Evolutionary conservation across 257 asterid species (phyloP), one percentile per base, ranked within the genome.

Genomic region (Gentiana macrophylla): DNA sequence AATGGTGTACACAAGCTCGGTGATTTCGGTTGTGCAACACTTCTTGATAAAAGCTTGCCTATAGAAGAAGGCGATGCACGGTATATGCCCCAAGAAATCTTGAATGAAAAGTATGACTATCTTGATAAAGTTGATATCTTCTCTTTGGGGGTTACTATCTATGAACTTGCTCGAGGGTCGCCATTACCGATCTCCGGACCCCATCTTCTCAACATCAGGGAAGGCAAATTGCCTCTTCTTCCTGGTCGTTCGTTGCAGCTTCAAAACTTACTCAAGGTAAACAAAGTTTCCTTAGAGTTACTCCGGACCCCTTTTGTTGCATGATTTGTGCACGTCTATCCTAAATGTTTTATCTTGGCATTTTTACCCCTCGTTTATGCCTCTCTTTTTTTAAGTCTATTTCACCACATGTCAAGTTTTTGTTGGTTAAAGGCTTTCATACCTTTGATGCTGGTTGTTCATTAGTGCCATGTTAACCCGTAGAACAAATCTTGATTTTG

Each of bases 1-100:
- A 66, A 72, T 62, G 95, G 95, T 43, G 74, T 83, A 32, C 84
- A 84, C 60, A 87, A 91, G 78, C 96, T 91, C 15, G 98, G 96
- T 5, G 98, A 91, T 74, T 87, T 91, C 64, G 98, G 98, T 46
- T 91, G 96, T 70, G 95, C 96, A 32, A 87, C 94, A 41, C 88
- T 72, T 50, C 72, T 79, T 46, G 89, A 91, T 69, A 64, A 67
- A 67, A 84, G 94, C 77, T 72, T 84, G 70, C 96, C 96, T 15
- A 69, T 86, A 50, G 98, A 91, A 75, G 98, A 91, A 72, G 98
- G 98, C 2, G 98, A 91, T 72, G 98, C 96, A 35, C 94, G 98
- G 53, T 91, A 87, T 57, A 86, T 91, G 96, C 96, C 98, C 67
- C 96, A 74, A 70, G 98, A 91, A 77, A 87, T 91, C 64, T 77